Evolutionary conservation across 75 land plant species (phyloP), one percentile per base, ranked within the genome.

Genomic region (Selaginella tamariscina): DNA sequence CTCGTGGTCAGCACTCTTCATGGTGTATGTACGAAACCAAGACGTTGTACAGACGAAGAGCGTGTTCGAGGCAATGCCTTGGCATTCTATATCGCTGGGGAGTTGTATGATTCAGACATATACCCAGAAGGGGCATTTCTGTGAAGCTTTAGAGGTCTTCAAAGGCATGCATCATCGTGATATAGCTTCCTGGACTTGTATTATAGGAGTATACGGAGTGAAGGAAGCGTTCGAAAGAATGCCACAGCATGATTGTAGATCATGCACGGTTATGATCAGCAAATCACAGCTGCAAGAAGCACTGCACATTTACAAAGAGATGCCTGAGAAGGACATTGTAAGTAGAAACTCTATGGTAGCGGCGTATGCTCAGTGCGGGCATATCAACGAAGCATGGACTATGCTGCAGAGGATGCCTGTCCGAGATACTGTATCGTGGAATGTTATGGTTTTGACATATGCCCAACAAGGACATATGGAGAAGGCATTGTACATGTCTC

Each of bases 341-440:
- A 21, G n/a, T 23, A 9, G 62, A 21, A 26, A 2, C 8, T 2
- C 26, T 5, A 59, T 59, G 8, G 8, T 59, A 2, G 9, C 5
- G n/a, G 62, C 27, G 62, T 27, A 59, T n/a, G 62, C 62, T 59
- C 62, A 23, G 21, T 5, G 8, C 23, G 62, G 62, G 5, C 27
- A 59, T n/a, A 9, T 59, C n/a, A 26, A n/a, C 5, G n/a, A 5
- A 8, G 8, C 62, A 2, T 59, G 2, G 23, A 2, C 21, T 5
- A 21, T 59, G 24, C 23, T 59, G 8, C n/a, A 59, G 23, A 59
- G 18, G 26, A 23, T 59, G 62, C 62, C 62, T 5, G 26, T 9
- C 8, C 62, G 26, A 59, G 21, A 59, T n/a, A 21, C 23, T 23
- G 62, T 59, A n/a, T 59, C 62, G 30, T 65, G 66, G 66, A 65